Conservation (phyloP, 352 stramenopile species). For the Phytophthora palmivora region DNA sequence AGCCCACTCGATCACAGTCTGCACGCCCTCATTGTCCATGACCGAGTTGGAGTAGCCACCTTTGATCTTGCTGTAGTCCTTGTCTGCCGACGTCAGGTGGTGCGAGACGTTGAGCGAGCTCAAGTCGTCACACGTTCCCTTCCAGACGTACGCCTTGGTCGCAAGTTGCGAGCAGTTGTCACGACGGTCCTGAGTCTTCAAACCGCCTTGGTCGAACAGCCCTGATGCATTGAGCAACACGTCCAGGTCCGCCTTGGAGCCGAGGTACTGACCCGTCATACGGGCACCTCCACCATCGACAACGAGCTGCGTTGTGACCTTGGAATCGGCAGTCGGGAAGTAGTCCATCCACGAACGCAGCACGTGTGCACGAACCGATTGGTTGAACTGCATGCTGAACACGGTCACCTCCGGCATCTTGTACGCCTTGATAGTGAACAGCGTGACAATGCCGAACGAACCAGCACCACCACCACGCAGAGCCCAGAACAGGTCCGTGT, state of each 20-base stretch:
- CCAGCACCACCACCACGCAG: conserved; percentile 56
- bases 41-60: conserved; percentile 54
- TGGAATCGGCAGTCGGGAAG: conserved; percentile 50
- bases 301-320: conserved; percentile 64
- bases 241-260: conserved; percentile 41
- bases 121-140: conserved; percentile 47
- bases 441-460: conserved; percentile 62
- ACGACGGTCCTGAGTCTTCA: conserved; percentile 45
- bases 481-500: conserved; percentile 59
- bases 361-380: conserved; percentile 38
- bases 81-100: conserved; percentile 43
- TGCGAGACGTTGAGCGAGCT: conserved; percentile 44
- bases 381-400: conserved; percentile 55
- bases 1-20: conserved; percentile 44
- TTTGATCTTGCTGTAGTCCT: conserved; percentile 60
- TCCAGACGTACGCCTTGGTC: conserved; percentile 60
- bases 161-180: conserved; percentile 56
- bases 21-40: conserved; percentile 46
- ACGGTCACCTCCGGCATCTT: conserved; percentile 48
- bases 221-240: conserved; percentile 45
- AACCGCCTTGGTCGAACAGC: conserved; percentile 37
- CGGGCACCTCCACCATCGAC: conserved; percentile 39
- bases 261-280: conserved; percentile 55
- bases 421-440: conserved; percentile 59
- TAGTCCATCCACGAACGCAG: conserved; percentile 62